A percentile compares a stretch with the other conserved stretches of the same genome.
These are phyloP conservation scores for Talaromyces ruber DNA, from an alignment of 495 filamentous ascomycete genomes.

Conservation along the genomic window DNA sequence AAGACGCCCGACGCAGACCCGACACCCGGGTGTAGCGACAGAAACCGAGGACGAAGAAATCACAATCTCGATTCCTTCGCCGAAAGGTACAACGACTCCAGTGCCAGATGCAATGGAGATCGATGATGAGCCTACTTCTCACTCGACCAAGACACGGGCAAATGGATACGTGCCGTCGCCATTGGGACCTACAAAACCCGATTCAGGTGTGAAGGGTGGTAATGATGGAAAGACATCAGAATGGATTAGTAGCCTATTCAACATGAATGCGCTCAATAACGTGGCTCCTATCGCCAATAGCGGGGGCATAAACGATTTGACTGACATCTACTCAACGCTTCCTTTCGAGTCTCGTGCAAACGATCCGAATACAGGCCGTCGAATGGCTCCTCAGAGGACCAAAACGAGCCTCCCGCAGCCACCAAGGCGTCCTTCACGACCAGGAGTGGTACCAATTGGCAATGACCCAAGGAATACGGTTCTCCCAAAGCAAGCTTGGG, in stretches of 20 bases:
- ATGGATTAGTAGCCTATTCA: constrained; percentile 19
- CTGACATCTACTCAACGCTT: constrained; percentile 56
- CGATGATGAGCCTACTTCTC: constrained; percentile 27
- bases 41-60: constrained; percentile 33
- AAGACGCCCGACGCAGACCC: constrained; percentile 13
- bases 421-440: constrained; percentile 46
- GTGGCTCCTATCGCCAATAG: constrained; percentile 55
- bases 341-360: constrained; percentile 63
- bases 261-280: constrained; percentile 57
- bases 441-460: constrained; percentile 11
- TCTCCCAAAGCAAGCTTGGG: constrained; percentile 40
- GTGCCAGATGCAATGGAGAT: constrained; percentile 41
- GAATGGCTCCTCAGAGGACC: constrained; percentile 20
- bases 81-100: not conserved
- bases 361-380: constrained; percentile 15
- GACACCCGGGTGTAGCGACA: constrained; percentile 29
- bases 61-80: constrained; percentile 12
- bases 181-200: not conserved
- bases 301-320: constrained; percentile 53
- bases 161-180: constrained; percentile 2
- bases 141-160: not conserved
- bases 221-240: constrained; percentile 2
- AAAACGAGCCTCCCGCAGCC: constrained; percentile 50
- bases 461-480: constrained; percentile 18
- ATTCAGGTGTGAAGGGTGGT: not conserved